phyloP scores from a whole-genome alignment of 306 rosid genomes.

The barrel medic (Medicago truncatula) region MtrunA17r5.0-ANR NC_053042.1:33422501-33423000 shows the following conservation, averaged over 20 bases:
- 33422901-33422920: slow-evolving; percentile 15
- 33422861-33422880: background rate
- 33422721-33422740: slow-evolving; percentile 67
- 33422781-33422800: slow-evolving; percentile 3
- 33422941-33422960: slow-evolving; percentile 21
- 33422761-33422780: slow-evolving; percentile 26
- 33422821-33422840: slow-evolving; percentile 10
- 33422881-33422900: background rate
- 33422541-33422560: slow-evolving; percentile 80
- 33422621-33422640: slow-evolving; percentile 18
- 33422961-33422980: slow-evolving; percentile 32
- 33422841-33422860: background rate
- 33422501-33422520: slow-evolving; percentile 34
- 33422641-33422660: slow-evolving; percentile 12
- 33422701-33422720: slow-evolving; percentile 87
- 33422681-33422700: slow-evolving; percentile 93
- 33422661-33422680: slow-evolving; percentile 88
- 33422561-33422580: slow-evolving; percentile 98
- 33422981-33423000: slow-evolving; percentile 33
- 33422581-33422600: slow-evolving; percentile 80
- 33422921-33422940: slow-evolving; percentile 2
- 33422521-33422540: slow-evolving; percentile 74
- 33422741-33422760: slow-evolving; percentile 14
- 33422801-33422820: background rate
- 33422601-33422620: slow-evolving; percentile 30